These are phyloP conservation scores for Musa schizocarpa DNA, from an alignment of 176 grass and related monocot species.

Conservation along the genomic window DNA sequence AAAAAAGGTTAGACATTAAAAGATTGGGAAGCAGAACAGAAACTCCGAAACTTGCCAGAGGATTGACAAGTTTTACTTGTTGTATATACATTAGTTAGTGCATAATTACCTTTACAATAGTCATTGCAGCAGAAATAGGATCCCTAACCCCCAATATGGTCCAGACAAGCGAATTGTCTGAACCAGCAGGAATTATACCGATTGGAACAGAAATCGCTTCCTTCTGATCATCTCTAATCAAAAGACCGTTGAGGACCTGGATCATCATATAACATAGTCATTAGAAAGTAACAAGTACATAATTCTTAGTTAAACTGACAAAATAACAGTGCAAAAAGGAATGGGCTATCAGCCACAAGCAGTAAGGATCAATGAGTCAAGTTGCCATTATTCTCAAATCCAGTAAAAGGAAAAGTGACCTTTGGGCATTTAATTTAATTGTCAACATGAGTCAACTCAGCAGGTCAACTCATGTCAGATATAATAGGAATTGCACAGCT, in stretches of 20 bases:
- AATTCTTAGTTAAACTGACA: not conserved
- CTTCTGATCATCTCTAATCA: slow-evolving; percentile 57
- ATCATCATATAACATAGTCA: slow-evolving; percentile 19
- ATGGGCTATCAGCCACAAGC: not conserved
- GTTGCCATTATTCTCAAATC: too few relatives aligned
- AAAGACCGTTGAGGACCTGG: slow-evolving; percentile 81
- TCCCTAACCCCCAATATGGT: slow-evolving; percentile 76
- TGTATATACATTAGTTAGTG: slow-evolving; percentile 1
- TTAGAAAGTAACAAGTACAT: not conserved
- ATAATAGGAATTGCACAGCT: too few relatives aligned
- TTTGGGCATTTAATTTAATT: too few relatives aligned
- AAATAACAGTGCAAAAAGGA: not conserved
- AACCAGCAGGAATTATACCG: slow-evolving; percentile 80
- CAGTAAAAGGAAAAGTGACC: too few relatives aligned
- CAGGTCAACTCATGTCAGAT: too few relatives aligned
- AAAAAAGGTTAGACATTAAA: too few relatives aligned
- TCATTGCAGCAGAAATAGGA: slow-evolving; percentile 61
- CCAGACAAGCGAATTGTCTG: slow-evolving; percentile 93
- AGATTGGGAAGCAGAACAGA: not conserved
- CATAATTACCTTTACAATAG: slow-evolving; percentile 59
- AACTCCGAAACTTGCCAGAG: not conserved
- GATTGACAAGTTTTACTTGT: not conserved
- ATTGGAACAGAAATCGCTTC: slow-evolving; percentile 56
- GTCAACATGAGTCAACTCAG: too few relatives aligned
- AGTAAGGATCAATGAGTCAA: too few relatives aligned